Percentiles rank a stretch among this genome's conserved stretches.
Conservation (phyloP, 495 filamentous ascomycete species). For the Lasiosphaeriaceae sp. region DNA sequence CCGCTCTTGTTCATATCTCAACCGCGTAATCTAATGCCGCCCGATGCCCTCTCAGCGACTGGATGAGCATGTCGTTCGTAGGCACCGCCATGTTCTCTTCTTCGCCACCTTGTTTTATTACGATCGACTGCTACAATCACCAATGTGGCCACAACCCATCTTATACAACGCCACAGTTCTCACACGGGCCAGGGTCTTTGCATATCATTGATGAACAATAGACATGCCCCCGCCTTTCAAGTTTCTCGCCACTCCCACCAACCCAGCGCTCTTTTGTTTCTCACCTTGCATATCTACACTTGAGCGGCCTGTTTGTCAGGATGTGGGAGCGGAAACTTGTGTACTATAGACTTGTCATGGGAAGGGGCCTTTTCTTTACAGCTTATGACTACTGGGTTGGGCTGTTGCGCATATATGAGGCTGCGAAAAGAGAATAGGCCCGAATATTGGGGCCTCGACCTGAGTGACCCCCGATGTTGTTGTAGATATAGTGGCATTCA, state of each 20-base stretch:
- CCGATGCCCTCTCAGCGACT: conserved; percentile 5
- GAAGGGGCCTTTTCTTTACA: background rate
- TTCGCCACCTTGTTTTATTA: conserved; percentile 11
- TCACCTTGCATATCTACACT: background rate
- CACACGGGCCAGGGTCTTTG: conserved; percentile 13
- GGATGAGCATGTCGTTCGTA: background rate
- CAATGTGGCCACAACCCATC: background rate
- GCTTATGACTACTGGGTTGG: background rate
- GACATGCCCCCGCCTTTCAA: conserved; percentile 9
- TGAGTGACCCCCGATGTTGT: background rate
- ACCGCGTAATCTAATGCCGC: conserved; percentile 25
- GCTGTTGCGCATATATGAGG: background rate
- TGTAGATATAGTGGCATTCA: conserved; percentile 7
- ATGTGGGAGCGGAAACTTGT: conserved; percentile 6
- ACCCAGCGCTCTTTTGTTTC: conserved; percentile 2
- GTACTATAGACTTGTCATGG: conserved; percentile 20
- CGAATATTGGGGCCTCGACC: background rate
- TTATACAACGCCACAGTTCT: conserved; percentile 6
- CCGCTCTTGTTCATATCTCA: conserved; percentile 16
- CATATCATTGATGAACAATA: conserved; percentile 12
- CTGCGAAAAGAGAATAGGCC: background rate
- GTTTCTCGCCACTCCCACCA: conserved; percentile 1
- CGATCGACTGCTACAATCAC: conserved; percentile 2
- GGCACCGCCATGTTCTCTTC: background rate
- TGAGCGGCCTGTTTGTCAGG: background rate